Evolutionary conservation across 768 basidiomycete species (phyloP).

Genomic region (Mycena kentingensis): DNA sequence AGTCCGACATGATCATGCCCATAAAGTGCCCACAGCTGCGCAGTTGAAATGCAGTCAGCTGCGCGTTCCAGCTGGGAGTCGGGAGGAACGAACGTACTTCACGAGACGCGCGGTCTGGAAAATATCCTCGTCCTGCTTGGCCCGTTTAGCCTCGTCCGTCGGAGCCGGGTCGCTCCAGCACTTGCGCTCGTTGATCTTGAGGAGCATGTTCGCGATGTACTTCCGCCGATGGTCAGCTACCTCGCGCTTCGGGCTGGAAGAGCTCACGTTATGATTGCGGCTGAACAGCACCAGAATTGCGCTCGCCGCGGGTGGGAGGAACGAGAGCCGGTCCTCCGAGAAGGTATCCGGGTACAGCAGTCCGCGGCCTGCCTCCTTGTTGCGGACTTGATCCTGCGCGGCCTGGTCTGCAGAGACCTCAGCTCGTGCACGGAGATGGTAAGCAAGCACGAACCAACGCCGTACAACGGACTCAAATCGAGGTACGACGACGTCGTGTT

Average conservation of each 20-base stretch:
- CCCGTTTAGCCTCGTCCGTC: constrained; percentile 24
- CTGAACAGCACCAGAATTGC: constrained; percentile 58
- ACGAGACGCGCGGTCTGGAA: constrained; percentile 59
- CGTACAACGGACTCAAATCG: constrained; percentile 59
- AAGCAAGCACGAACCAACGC: constrained; percentile 37
- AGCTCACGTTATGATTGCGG: constrained; percentile 59
- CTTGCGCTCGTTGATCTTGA: constrained; percentile 57
- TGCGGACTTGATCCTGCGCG: constrained; percentile 45
- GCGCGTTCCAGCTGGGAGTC: too few relatives aligned
- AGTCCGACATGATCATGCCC: constrained; percentile 57
- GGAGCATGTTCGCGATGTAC: constrained; percentile 56
- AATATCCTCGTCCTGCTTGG: constrained; percentile 54
- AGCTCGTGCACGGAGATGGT: background rate
- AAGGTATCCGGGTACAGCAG: constrained; percentile 56
- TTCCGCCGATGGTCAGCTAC: constrained; percentile 23
- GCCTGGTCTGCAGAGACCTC: constrained; percentile 33
- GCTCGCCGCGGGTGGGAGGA: constrained; percentile 55
- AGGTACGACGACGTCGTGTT: constrained; percentile 60
- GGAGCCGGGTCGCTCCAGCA: constrained; percentile 47
- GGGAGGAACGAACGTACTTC: constrained; percentile 37
- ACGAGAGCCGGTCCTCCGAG: constrained; percentile 51
- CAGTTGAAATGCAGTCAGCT: background rate
- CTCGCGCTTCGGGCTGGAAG: background rate
- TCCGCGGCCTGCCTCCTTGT: constrained; percentile 51
- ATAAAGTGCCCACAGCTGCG: constrained; percentile 55